phyloP scores from a whole-genome alignment of 2,329 filamentous ascomycete species.

The Lachnellula hyalina region DNA sequence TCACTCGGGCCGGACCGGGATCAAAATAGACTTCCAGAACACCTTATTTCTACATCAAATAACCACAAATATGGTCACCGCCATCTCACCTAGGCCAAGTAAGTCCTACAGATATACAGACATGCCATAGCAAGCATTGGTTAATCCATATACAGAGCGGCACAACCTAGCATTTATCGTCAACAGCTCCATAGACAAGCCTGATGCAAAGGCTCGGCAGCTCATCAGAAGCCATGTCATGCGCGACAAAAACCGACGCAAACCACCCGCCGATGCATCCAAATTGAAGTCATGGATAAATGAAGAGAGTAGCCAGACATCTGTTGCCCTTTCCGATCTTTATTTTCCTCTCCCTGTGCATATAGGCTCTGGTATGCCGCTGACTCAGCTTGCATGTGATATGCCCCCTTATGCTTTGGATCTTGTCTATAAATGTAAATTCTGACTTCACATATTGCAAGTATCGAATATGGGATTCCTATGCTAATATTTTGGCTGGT shows the following conservation, averaged over 20 bases:
- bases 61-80: no score
- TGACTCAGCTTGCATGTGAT: slow-evolving; percentile 1
- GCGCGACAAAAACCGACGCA: slow-evolving; percentile 2
- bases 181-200: background rate
- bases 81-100: no score
- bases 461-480: no score
- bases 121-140: no score
- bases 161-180: background rate
- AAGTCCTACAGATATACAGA: no score
- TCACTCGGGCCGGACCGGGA: no score
- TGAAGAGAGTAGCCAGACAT: background rate
- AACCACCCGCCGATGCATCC: background rate
- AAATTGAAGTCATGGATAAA: slow-evolving; percentile 1
- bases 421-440: slow-evolving; percentile 4
- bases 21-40: no score
- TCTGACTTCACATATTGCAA: background rate
- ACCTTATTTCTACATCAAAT: no score
- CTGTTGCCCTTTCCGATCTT: background rate
- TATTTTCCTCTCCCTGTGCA: background rate
- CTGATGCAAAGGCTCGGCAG: background rate
- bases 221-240: slow-evolving; percentile 7
- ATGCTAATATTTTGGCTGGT: background rate
- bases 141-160: background rate
- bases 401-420: slow-evolving; percentile 4
- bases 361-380: background rate